phyloP scores from a whole-genome alignment of 129 eudicot species.

The Pittosporum tobira region DNA sequence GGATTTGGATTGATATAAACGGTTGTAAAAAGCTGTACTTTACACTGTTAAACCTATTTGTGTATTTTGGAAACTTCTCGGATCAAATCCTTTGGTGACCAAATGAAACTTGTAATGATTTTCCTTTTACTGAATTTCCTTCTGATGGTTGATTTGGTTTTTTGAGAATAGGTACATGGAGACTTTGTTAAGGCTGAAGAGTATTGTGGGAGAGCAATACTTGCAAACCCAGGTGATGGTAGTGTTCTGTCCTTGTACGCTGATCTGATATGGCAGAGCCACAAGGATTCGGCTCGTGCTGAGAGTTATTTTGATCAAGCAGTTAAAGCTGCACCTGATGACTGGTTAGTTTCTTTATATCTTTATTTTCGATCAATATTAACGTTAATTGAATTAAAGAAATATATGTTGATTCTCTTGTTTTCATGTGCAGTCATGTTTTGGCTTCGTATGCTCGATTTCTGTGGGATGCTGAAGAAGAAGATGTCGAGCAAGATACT shows the following conservation, averaged over 20 bases:
- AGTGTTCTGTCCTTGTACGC: conserved; percentile 49
- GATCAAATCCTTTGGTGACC: neutral
- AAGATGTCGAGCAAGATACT: conserved; percentile 18
- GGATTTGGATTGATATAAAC: neutral
- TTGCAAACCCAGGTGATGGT: conserved; percentile 47
- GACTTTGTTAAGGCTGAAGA: conserved; percentile 57
- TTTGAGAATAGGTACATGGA: conserved; percentile 26
- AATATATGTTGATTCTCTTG: neutral
- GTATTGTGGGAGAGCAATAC: conserved; percentile 60
- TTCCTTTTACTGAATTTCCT: neutral
- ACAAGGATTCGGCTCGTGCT: conserved; percentile 44
- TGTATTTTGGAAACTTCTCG: neutral
- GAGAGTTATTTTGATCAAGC: conserved; percentile 52
- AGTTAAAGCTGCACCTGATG: conserved; percentile 53
- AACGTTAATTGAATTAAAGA: neutral
- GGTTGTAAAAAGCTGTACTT: neutral
- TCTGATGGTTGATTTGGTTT: neutral
- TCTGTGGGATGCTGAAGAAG: conserved; percentile 54
- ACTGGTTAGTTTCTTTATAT: conserved; percentile 31
- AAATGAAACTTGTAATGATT: neutral
- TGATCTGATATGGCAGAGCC: conserved; percentile 52
- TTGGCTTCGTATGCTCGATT: conserved; percentile 54
- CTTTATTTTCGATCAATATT: too few species aligned
- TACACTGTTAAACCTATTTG: too few species aligned
- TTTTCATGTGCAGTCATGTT: conserved; percentile 39